Base-by-base conservation (phyloP, 345 rosid genomes). In the Pistacia atlantica region DNA sequence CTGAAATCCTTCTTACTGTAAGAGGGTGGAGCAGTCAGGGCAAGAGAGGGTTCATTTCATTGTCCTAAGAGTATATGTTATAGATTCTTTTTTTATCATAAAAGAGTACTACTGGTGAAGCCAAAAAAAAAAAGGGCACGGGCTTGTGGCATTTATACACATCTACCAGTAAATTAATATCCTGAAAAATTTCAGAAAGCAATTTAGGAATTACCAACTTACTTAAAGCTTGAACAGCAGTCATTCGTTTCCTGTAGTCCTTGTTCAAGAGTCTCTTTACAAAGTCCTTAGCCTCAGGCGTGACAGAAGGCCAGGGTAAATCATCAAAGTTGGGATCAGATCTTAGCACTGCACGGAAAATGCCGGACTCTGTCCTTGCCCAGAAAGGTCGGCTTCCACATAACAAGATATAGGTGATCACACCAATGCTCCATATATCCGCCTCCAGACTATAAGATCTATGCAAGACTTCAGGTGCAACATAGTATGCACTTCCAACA, bases 371-470 rank as follows among this genome's bases (percentile, higher is more conserved):
- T 11, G 97, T 90, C 65, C 97, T 81, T 73, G 95, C 95, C 97
- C 95, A 92, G 70, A 92, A 92, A 42, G 97, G 97, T 11, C 97
- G 86, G 83, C 97, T 92, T 78, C 97, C 97, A 76, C 93, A 90
- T 81, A 92, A 78, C 79, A 92, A 85, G 82, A 92, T 92, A 83
- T 89, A 92, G 28, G 91, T 75, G 79, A 92, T 92, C 64, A 92
- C 95, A 45, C 97, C 97, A 52, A 92, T 87, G 82, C 97, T 92
- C 97, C 97, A 92, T 78, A 92, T 88, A 84, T 92, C 97, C 73
- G 92, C 97, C 61, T 92, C 97, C 69, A 81, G 83, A 72, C 92
- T 87, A 81, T 92, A 92, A 64, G 93, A 92, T 85, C 97, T 88
- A 79, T 90, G 97, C 77, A 92, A 85, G 79, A 92, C 97, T 86